Percentiles rank a stretch among this genome's conserved stretches.
phyloP scores from a whole-genome alignment of 2,329 filamentous ascomycete species.

The Colletotrichum lentis region DNA sequence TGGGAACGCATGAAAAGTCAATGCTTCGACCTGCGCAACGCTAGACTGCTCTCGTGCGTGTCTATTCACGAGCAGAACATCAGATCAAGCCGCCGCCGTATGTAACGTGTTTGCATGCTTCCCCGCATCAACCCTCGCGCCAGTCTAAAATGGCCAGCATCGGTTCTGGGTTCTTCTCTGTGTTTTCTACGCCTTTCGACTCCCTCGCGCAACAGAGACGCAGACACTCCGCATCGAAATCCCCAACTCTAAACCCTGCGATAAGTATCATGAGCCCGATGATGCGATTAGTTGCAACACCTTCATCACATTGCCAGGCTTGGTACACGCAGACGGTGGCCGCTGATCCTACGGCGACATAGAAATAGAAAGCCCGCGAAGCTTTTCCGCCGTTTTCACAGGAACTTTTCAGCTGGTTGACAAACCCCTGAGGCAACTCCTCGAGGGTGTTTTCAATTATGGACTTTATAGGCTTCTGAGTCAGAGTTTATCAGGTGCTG shows the following conservation, averaged over 20 bases:
- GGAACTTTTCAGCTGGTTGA: too few species aligned
- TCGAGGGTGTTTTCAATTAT: too few species aligned
- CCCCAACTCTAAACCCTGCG: background rate
- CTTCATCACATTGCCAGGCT: slow-evolving; percentile 25
- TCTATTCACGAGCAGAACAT: background rate
- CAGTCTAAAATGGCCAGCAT: background rate
- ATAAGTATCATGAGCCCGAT: background rate
- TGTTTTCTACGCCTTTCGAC: background rate
- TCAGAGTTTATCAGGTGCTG: too few species aligned
- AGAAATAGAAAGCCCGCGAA: slow-evolving; percentile 17
- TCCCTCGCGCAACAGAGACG: background rate
- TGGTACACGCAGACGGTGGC: slow-evolving; percentile 30
- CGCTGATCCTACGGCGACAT: slow-evolving; percentile 22
- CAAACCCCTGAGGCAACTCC: too few species aligned
- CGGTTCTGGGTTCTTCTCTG: background rate
- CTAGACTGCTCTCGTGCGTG: background rate
- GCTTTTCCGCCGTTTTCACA: background rate
- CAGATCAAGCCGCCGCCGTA: background rate
- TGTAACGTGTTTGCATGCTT: background rate
- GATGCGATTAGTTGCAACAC: background rate
- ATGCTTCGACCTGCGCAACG: background rate
- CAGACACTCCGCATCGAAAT: background rate
- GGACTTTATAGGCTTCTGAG: too few species aligned
- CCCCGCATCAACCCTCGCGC: background rate
- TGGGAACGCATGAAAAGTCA: background rate